phyloP scores from a whole-genome alignment of 306 rosid species.

The Trifolium pratense region DNA sequence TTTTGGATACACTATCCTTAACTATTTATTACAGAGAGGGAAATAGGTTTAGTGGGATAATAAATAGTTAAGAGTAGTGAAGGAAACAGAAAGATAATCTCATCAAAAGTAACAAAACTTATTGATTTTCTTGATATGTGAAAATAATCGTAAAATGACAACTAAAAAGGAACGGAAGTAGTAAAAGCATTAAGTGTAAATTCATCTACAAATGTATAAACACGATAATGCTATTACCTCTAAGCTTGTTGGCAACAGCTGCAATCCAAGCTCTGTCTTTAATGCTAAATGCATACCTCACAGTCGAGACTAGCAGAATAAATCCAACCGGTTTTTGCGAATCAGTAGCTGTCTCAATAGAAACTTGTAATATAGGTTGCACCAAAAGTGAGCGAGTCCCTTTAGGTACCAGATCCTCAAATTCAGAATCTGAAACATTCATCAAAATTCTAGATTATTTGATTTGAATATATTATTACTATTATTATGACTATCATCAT shows the following conservation, averaged over 20 bases:
- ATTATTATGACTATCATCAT: background rate
- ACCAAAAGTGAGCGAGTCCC: constrained; percentile 77
- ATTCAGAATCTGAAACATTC: constrained; percentile 68
- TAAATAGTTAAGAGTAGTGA: too few species aligned
- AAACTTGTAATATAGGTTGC: constrained; percentile 63
- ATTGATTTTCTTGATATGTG: too few species aligned
- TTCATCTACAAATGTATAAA: background rate
- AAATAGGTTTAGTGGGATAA: too few species aligned
- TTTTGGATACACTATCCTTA: too few species aligned
- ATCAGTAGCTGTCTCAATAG: constrained; percentile 40
- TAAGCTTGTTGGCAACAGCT: constrained; percentile 72
- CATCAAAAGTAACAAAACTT: too few species aligned
- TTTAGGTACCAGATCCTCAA: constrained; percentile 68
- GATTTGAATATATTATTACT: background rate
- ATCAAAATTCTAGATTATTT: constrained; percentile 40
- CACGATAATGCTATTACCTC: constrained; percentile 37
- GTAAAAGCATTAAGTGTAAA: background rate
- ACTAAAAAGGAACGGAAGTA: too few species aligned
- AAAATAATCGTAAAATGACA: too few species aligned
- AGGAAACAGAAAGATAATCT: too few species aligned
- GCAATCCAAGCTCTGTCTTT: constrained; percentile 87
- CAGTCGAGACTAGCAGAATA: constrained; percentile 68
- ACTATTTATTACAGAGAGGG: too few species aligned
- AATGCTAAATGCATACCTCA: constrained; percentile 72
- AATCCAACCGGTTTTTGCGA: constrained; percentile 56